Base-by-base conservation (phyloP, 2,329 filamentous ascomycete genomes). In the Phoma sp. region DNA sequence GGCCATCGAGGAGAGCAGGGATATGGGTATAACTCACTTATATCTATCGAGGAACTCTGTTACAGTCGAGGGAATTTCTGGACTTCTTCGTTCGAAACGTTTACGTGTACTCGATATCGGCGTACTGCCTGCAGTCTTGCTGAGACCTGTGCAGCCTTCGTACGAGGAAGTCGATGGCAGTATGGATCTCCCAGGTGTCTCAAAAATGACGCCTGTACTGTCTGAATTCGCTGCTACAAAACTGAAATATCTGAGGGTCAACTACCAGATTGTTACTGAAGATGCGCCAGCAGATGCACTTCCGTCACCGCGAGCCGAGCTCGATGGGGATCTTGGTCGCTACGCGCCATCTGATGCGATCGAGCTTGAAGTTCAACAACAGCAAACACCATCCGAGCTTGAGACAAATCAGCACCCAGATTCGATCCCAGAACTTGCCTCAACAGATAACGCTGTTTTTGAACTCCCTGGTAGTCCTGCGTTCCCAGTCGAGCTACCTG, bases 21-120 rank as follows among this genome's bases (percentile, higher is more conserved):
- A 81, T 61, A 73, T 76, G 9, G 85, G 85, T 2, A 79, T 87
- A 30, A 87, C 84, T 0, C 84, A 87, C 71, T 72, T 87, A 2
- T 85, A 84, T 61, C 77, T 87, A 12, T 78, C 84, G 3, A 78
- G 79, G 7, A 87, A 87, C 51, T 62, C 73, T 3, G 66, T 87
- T 5, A 84, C 82, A 1, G 78, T 83, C 0, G 83, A 85, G 65
- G 84, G 83, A 0, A 71, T 84, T 5, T 81, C 80, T 3, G 80
- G 78, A 14, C 72, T 87, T 5, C 62, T 86, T 10, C 72, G 78
- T 42, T 83, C 83, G 7, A 75, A 73, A 46, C 75, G 79, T 26
- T 71, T 87, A 7, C 78, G 84, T 59, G 80, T 83, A 2, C 73
- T 87, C 2, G 84, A 87, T 69, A 76, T 78, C 26, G 84, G 84